phyloP scores from a whole-genome alignment of 176 grass and related monocot genomes.

The Ananas comosus region DNA sequence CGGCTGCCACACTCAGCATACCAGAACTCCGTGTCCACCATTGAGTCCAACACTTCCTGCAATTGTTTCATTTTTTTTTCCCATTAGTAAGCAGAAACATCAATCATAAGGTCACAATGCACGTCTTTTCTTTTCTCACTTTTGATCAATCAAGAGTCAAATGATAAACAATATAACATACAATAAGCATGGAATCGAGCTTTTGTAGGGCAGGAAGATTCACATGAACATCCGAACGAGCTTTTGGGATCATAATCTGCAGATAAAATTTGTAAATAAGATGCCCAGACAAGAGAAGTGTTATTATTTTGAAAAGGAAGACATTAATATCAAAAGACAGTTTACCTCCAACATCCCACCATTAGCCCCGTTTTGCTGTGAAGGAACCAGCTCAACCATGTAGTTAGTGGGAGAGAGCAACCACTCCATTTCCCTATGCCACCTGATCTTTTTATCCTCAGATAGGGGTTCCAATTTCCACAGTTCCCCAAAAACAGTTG shows the following conservation, averaged over 20 bases:
- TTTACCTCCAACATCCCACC: slow-evolving; percentile 68
- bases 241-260: slow-evolving; percentile 94
- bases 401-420: slow-evolving; percentile 84
- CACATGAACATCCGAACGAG: slow-evolving; percentile 89
- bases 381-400: slow-evolving; percentile 96
- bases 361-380: slow-evolving; percentile 73
- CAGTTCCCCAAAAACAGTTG: slow-evolving; percentile 83
- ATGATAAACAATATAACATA: slow-evolving; percentile 32
- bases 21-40: slow-evolving; percentile 85
- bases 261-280: not conserved
- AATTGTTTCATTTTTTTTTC: slow-evolving; percentile 16
- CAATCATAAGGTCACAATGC: slow-evolving; percentile 12
- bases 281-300: not conserved
- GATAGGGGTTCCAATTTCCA: slow-evolving; percentile 95
- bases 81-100: slow-evolving; percentile 4
- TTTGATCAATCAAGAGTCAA: not conserved
- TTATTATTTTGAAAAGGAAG: not conserved
- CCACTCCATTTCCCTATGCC: slow-evolving; percentile 96
- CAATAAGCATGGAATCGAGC: slow-evolving; percentile 90
- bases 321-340: not conserved
- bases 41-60: slow-evolving; percentile 83
- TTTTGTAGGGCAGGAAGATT: slow-evolving; percentile 98
- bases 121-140: slow-evolving; percentile 4
- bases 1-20: slow-evolving; percentile 71
- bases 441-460: slow-evolving; percentile 68